Evolutionary conservation across 441 rosid genomes (phyloP).

Genomic region (Geranium incanum): DNA sequence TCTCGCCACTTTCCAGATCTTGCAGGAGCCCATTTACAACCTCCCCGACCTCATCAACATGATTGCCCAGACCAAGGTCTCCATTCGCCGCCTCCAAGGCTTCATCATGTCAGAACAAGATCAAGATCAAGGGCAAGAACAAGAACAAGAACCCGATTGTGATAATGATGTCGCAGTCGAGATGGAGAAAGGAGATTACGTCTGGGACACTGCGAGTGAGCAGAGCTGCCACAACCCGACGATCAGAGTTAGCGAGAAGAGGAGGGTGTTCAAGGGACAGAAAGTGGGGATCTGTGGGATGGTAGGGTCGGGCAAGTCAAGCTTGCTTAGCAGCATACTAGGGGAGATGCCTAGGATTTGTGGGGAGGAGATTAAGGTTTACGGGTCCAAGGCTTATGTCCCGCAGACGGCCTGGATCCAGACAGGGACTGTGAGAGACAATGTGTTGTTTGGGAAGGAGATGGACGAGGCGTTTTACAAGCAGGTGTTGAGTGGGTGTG

Average conservation of each 20-base stretch:
- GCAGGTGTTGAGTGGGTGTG: slow-evolving; percentile 64
- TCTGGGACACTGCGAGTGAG: slow-evolving; percentile 34
- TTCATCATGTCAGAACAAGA: slow-evolving; percentile 41
- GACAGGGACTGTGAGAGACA: slow-evolving; percentile 74
- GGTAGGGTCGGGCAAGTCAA: slow-evolving; percentile 88
- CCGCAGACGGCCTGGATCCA: slow-evolving; percentile 90
- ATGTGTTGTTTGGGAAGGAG: slow-evolving; percentile 71
- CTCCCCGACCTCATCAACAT: slow-evolving; percentile 59
- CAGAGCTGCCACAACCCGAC: slow-evolving; percentile 26
- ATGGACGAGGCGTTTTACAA: slow-evolving; percentile 46
- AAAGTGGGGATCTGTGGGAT: slow-evolving; percentile 88
- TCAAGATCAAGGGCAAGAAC: slow-evolving; percentile 19
- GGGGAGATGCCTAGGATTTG: slow-evolving; percentile 77
- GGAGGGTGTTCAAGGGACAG: slow-evolving; percentile 44
- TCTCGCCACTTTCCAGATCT: slow-evolving; percentile 56
- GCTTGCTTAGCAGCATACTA: slow-evolving; percentile 66
- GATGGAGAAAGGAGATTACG: slow-evolving; percentile 42
- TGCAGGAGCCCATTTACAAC: slow-evolving; percentile 62
- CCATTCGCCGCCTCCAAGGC: slow-evolving; percentile 42
- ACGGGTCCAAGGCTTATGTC: slow-evolving; percentile 84
- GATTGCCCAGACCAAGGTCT: slow-evolving; percentile 59
- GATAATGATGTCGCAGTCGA: slow-evolving; percentile 26
- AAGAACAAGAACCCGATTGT: slow-evolving; percentile 17
- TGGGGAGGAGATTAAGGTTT: slow-evolving; percentile 59
- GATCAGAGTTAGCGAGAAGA: slow-evolving; percentile 30